These are phyloP conservation scores for Aegilops sharonensis DNA, from an alignment of 176 grass and related monocot genomes.

Conservation along the genomic window DNA sequence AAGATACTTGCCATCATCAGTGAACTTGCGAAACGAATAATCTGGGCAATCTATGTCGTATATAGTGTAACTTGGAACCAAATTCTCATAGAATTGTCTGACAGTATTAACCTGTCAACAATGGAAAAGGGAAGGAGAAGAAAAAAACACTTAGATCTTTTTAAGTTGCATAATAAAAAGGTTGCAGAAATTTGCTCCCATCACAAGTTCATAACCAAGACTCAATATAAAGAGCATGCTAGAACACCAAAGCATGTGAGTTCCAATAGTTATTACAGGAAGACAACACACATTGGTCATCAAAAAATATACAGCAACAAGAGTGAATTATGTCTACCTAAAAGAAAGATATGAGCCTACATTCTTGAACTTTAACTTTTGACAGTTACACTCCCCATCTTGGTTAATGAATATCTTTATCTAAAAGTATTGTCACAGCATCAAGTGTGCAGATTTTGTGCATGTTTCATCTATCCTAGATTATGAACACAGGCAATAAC, in stretches of 20 bases:
- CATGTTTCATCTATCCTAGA: not conserved
- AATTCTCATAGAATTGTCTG: constrained; percentile 92
- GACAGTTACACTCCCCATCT: not conserved
- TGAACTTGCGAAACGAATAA: constrained; percentile 82
- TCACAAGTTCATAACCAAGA: not conserved
- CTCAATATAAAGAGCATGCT: not conserved
- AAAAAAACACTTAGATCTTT: not conserved
- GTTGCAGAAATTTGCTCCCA: not conserved
- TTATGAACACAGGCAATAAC: not conserved
- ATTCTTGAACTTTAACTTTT: not conserved
- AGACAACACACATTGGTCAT: not conserved
- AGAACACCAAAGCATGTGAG: not conserved
- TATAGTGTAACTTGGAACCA: constrained; percentile 75
- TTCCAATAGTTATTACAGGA: not conserved
- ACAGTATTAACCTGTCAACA: constrained; percentile 65
- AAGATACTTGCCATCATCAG: constrained; percentile 86
- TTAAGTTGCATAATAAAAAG: not conserved
- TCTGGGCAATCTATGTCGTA: constrained; percentile 88
- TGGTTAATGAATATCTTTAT: not conserved
- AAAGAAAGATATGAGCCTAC: not conserved
- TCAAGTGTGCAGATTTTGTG: not conserved
- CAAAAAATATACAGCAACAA: not conserved
- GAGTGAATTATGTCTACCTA: not conserved
- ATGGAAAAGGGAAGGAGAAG: constrained; percentile 8
- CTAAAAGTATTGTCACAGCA: not conserved